These are phyloP conservation scores for Microascus cirrosus DNA, from an alignment of 2,329 filamentous ascomycete species.

Conservation along the genomic window DNA sequence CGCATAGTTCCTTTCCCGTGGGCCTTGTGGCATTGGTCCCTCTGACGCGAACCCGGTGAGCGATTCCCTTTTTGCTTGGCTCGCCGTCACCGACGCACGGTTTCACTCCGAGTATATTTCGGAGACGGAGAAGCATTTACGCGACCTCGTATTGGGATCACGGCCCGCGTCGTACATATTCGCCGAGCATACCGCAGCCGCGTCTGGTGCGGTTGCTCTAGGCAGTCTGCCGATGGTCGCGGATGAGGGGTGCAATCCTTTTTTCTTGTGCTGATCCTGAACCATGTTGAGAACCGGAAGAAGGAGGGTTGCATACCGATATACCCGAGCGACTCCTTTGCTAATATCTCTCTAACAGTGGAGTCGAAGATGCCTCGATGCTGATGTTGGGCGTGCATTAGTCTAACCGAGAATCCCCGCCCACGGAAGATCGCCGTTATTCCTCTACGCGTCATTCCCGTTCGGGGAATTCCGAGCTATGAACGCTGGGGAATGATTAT, in stretches of 20 bases:
- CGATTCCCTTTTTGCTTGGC: not conserved
- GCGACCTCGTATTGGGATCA: not conserved
- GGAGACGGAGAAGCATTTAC: conserved; percentile 1
- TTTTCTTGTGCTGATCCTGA: not conserved
- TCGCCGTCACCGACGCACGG: not conserved
- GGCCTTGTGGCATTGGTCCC: not conserved
- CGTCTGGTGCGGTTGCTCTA: not conserved
- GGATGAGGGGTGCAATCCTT: not conserved
- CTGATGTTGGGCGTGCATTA: no score
- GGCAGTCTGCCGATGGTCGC: not conserved
- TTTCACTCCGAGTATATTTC: not conserved
- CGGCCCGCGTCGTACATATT: not conserved
- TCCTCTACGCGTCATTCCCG: no score
- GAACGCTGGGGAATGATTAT: not conserved
- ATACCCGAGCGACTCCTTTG: no score
- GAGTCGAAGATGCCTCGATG: no score
- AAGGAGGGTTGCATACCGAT: no score
- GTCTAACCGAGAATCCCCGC: no score
- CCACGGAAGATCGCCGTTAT: no score
- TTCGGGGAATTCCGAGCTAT: not conserved
- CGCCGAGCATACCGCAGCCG: not conserved
- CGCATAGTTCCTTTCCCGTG: not conserved
- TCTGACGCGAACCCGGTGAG: not conserved
- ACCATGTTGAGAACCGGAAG: no score
- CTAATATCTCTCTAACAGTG: no score